Percentiles rank a stretch among this genome's conserved stretches.
phyloP scores from a whole-genome alignment of 2,329 filamentous ascomycete species.

The Fusarium concolor region DNA sequence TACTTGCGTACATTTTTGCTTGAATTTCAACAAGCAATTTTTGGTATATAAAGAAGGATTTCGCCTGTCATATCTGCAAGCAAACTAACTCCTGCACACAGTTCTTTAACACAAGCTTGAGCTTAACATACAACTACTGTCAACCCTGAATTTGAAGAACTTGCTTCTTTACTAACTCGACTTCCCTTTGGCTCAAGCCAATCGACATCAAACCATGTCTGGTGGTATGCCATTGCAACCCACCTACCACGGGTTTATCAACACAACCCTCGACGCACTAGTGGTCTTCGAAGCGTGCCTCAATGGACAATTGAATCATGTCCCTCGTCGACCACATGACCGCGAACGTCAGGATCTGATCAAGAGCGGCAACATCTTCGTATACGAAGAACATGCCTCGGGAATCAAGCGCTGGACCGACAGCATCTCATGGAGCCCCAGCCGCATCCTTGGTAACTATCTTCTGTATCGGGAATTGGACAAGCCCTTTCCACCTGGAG shows the following conservation, averaged over 20 bases:
- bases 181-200: neutral
- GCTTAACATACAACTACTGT: too few species aligned
- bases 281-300: constrained; percentile 85
- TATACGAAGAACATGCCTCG: constrained; percentile 91
- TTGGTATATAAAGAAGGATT: neutral
- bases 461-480: constrained; percentile 86
- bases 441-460: constrained; percentile 85
- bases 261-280: constrained; percentile 79
- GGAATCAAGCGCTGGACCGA: constrained; percentile 97
- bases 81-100: neutral
- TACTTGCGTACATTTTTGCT: neutral
- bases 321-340: constrained; percentile 87
- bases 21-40: too few species aligned
- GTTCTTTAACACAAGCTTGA: too few species aligned
- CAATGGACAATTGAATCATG: constrained; percentile 75
- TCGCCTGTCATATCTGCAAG: neutral
- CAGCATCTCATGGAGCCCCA: constrained; percentile 90
- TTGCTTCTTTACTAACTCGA: neutral
- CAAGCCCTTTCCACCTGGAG: constrained; percentile 80
- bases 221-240: constrained; percentile 61
- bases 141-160: too few species aligned
- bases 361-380: constrained; percentile 85
- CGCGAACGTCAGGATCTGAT: constrained; percentile 82
- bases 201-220: neutral
- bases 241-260: constrained; percentile 75